Percentiles rank a stretch among this genome's conserved stretches.
phyloP scores from a whole-genome alignment of 352 stramenopile species.

The Globisporangium parvum region DNA sequence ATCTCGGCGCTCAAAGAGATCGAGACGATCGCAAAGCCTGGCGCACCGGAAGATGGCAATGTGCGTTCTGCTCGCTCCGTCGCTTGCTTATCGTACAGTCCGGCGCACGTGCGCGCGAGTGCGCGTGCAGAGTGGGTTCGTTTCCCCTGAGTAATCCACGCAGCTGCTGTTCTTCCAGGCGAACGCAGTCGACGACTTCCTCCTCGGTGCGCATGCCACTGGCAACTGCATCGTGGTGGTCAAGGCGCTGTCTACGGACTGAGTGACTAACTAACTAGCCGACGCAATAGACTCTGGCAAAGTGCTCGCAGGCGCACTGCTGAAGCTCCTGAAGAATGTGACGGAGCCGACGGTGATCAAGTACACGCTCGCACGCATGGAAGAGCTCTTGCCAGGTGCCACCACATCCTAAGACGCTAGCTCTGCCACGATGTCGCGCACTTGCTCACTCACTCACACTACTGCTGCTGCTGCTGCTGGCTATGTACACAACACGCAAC shows the following conservation, averaged over 20 bases:
- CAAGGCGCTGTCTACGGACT: no score
- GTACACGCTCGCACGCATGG: conserved; percentile 83
- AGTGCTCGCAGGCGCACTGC: conserved; percentile 51
- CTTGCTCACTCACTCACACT: background rate
- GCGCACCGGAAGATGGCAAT: conserved; percentile 39
- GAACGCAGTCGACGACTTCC: conserved; percentile 69
- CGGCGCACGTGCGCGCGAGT: background rate
- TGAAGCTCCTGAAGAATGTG: conserved; percentile 87
- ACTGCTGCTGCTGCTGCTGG: no score
- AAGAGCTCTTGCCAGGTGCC: conserved; percentile 74
- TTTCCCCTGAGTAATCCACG: conserved; percentile 16
- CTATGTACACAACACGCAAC: conserved; percentile 1
- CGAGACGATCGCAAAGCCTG: conserved; percentile 67
- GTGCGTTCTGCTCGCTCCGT: conserved; percentile 21
- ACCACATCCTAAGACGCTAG: background rate
- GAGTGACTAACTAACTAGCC: background rate
- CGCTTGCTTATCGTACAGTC: no score
- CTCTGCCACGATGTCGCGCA: background rate
- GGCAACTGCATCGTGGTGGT: no score
- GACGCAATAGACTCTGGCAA: conserved; percentile 44
- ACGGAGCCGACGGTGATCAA: conserved; percentile 83
- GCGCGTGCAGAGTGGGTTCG: background rate
- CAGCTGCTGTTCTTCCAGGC: conserved; percentile 25
- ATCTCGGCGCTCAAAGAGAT: conserved; percentile 82
- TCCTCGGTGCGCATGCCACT: conserved; percentile 42